phyloP scores from a whole-genome alignment of 2,329 filamentous ascomycete genomes.

The Berkeleyomyces basicola region DNA sequence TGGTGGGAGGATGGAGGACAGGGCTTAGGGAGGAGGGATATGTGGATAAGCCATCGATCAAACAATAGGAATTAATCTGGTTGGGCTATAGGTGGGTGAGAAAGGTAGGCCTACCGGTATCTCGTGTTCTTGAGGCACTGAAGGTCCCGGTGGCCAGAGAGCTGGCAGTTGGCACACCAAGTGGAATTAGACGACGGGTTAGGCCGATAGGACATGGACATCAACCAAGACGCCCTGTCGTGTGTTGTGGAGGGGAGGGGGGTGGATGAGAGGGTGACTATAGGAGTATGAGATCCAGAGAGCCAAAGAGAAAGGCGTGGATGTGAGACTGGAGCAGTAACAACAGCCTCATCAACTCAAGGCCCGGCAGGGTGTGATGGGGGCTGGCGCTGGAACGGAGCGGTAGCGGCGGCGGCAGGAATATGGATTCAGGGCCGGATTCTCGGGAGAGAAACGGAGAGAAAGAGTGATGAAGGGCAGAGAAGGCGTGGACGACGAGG shows the following conservation, averaged over 20 bases:
- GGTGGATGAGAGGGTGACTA: not conserved
- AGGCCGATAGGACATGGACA: not conserved
- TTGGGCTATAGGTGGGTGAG: not conserved
- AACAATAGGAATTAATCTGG: not conserved
- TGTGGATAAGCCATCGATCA: not conserved
- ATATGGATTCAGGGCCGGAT: too few relatives aligned
- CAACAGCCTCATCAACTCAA: not conserved
- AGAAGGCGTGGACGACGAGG: not conserved
- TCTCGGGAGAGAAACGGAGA: not conserved
- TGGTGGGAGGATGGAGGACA: slow-evolving; percentile 2
- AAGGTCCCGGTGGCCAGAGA: not conserved
- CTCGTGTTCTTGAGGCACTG: not conserved
- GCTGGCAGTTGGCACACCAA: not conserved
- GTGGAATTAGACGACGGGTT: not conserved
- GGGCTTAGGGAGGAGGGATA: not conserved
- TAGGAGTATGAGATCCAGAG: not conserved
- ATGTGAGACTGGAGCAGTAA: not conserved
- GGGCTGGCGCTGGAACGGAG: not conserved
- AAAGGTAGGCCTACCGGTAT: slow-evolving; percentile 2
- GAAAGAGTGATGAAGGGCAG: not conserved
- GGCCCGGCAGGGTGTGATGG: not conserved
- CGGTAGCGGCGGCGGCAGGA: not conserved
- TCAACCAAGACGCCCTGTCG: not conserved
- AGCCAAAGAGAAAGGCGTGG: not conserved
- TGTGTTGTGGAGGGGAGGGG: not conserved